phyloP scores from a whole-genome alignment of 2,329 filamentous ascomycete genomes.

The Claviceps sp. region DNA sequence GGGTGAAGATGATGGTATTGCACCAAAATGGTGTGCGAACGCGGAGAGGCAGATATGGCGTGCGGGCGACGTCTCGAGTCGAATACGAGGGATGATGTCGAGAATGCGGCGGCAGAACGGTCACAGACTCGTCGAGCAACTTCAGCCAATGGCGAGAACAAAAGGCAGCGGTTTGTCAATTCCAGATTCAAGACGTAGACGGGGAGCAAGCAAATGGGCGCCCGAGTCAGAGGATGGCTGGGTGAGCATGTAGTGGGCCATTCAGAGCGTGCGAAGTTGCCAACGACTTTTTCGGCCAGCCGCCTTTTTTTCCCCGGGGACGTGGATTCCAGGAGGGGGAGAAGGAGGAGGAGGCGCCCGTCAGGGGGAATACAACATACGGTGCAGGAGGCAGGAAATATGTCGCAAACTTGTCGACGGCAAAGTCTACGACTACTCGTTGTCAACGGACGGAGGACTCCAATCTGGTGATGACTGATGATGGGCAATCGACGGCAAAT shows the following conservation, averaged over 20 bases:
- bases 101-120: constrained; percentile 1
- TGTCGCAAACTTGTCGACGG: no score
- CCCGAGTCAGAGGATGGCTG: constrained; percentile 31
- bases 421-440: no score
- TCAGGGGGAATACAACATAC: constrained; percentile 3
- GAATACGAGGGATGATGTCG: constrained; percentile 4
- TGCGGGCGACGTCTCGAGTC: background rate
- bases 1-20: background rate
- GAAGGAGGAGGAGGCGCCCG: background rate
- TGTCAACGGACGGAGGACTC: no score
- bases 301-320: constrained; percentile 20
- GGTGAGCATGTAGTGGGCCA: constrained; percentile 25
- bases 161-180: constrained; percentile 9
- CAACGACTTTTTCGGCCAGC: constrained; percentile 19
- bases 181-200: constrained; percentile 11
- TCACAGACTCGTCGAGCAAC: background rate
- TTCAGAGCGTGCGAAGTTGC: constrained; percentile 14
- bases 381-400: background rate
- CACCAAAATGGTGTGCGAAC: background rate
- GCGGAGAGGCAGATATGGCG: background rate
- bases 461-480: no score
- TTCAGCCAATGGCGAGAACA: background rate
- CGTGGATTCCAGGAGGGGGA: constrained; percentile 6
- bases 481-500: no score
- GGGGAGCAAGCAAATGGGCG: constrained; percentile 18